Base-by-base conservation (phyloP, 306 rosid genomes). In the Ochetophila trinervis region DNA sequence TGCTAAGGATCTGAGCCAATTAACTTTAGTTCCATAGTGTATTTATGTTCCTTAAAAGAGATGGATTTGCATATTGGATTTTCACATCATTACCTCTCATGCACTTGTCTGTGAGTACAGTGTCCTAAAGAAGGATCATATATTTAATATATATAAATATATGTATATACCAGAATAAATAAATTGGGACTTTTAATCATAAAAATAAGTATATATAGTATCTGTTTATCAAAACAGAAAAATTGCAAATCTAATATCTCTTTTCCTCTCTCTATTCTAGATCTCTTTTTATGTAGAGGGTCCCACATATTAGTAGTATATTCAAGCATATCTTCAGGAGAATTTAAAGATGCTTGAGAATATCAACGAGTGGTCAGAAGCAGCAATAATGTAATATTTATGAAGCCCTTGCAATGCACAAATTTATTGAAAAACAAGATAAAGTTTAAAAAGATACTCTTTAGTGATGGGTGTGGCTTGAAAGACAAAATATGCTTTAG, bases 31-130 rank as follows among this genome's bases (percentile, higher is more conserved):
- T 40, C 45, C 14, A 10, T 40, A 40, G 15, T 12, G 45, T 9
- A 40, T 40, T 40, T 15, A 37, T 57, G 18, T 40, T 42, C 62
- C 72, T 59, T 35, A 72, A 65, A 75, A 57, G 74, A 70, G 54
- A 68, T 27, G 76, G 66, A 60, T 74, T 72, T 80, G 68, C 60
- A 74, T 62, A 55, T 77, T 84, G 83, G 83, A 82, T 57, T 80
- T 78, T 73, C 62, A 82, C 80, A 84, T 84, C 82, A 84, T 82
- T 82, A 68, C 83, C 57, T 74, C 84, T 77, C 85, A 74, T 79
- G 87, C 79, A 79, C 59, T 69, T 85, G 79, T 75, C 75, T 68
- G 45, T 40, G 42, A 40, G 53, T 47, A 68, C 61, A 65, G 55
- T 22, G 54, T 16, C 27, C 66, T 37, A 40, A 40, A 40, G 45